A percentile compares a stretch with the other conserved stretches of the same genome.
Evolutionary conservation across 2,329 filamentous ascomycete genomes (phyloP).

Genomic region (Biscogniauxia sp.): DNA sequence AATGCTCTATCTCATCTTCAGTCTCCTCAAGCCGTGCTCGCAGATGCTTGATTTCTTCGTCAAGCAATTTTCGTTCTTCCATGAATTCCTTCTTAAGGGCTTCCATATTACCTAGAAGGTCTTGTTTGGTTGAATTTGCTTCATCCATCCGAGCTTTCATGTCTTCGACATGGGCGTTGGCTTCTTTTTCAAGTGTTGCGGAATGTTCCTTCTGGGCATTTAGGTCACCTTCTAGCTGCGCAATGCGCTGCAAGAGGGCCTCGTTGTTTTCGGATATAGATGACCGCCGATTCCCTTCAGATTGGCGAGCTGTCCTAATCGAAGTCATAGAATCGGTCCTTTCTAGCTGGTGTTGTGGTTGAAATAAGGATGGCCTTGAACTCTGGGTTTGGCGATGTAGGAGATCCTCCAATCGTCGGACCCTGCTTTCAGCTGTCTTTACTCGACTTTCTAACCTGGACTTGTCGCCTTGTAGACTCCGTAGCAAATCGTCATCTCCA

Average conservation of each 20-base stretch:
- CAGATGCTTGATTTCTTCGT: constrained; percentile 74
- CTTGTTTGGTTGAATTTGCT: constrained; percentile 86
- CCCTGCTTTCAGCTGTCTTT: constrained; percentile 82
- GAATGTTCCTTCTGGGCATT: constrained; percentile 68
- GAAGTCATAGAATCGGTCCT: constrained; percentile 51
- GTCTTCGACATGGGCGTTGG: constrained; percentile 54
- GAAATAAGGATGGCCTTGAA: constrained; percentile 56
- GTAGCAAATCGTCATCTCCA: constrained; percentile 80
- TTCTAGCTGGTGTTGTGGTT: constrained; percentile 46
- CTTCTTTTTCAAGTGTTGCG: constrained; percentile 67
- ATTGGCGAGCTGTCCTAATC: constrained; percentile 39
- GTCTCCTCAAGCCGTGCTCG: constrained; percentile 80
- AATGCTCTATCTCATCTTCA: constrained; percentile 87
- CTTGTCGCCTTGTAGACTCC: constrained; percentile 81
- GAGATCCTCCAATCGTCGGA: constrained; percentile 87
- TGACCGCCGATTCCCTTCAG: constrained; percentile 45
- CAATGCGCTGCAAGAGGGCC: constrained; percentile 46
- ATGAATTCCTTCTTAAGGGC: constrained; percentile 85
- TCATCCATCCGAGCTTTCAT: constrained; percentile 74
- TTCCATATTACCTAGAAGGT: constrained; percentile 92
- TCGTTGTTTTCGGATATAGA: constrained; percentile 45
- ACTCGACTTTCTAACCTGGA: constrained; percentile 68
- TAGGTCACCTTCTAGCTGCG: constrained; percentile 76
- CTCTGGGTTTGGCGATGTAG: constrained; percentile 76
- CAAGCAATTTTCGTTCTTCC: constrained; percentile 77